Base-by-base conservation (phyloP, 768 basidiomycete species). In the Lactarius akahatsu region DNA sequence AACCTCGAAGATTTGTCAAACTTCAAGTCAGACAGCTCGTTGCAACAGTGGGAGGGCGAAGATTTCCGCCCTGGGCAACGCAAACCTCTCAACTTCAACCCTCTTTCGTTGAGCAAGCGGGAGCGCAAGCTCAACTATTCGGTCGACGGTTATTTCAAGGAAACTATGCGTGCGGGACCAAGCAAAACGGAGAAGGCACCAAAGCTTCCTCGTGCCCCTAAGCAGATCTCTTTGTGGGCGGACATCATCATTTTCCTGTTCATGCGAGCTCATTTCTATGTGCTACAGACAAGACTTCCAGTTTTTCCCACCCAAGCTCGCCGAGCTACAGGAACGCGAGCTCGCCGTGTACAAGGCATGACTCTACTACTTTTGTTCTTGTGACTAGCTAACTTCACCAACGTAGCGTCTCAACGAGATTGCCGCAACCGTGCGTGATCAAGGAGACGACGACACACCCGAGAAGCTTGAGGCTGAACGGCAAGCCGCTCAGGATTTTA, bases 11-110 rank as follows among this genome's bases (percentile, higher is more conserved):
- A 97, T 72, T 80, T 98, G 40, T 96, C 91, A 74, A 98, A 93
- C 79, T 99, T 98, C 85, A 96, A 97, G 77, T 89, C 92, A 9
- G 95, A 98, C 71, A 90, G 89, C 32, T 90, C 89, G 28, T 86
- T 94, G 38, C 92, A 95, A 70, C 91, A 92, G 71, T 97, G 95
- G 95, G 95, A 98, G 72, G 95, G 95, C 40, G 93, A 97, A 76
- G 94, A 96, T 73, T 98, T 94, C 77, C 81, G 90, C 32, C 75
- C 84, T 20, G 92, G 90, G 69, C 77, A 89, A 78, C 85, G 87
- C 74, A 92, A 92, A 76, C 69, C 78, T 2, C 81, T 92, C 57
- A 88, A 86, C 71, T 81, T 93, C 73, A 91, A 89, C 70, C 85
- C 94, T 69, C 80, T 93, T 4, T 92, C 95, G 32, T 82, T 96